phyloP scores from a whole-genome alignment of 441 rosid genomes.

The Dalechampia spathulata region DNA sequence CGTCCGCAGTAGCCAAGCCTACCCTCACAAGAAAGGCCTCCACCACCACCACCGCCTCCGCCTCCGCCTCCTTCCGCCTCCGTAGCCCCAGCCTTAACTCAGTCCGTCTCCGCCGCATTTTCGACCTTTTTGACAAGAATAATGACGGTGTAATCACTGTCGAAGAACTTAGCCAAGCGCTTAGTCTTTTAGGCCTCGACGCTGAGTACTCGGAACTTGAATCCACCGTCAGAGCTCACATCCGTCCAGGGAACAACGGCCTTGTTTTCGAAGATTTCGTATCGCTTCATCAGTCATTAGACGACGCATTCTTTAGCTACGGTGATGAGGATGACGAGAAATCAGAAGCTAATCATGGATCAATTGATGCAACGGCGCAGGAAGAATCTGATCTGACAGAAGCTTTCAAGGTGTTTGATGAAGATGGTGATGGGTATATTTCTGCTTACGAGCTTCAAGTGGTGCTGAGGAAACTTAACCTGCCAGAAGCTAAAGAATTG shows the following conservation, averaged over 20 bases:
- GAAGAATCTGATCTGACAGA: constrained; percentile 68
- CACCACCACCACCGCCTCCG: constrained; percentile 59
- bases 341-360: background rate
- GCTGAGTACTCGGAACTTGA: constrained; percentile 57
- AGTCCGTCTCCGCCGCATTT: constrained; percentile 79
- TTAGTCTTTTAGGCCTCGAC: constrained; percentile 56
- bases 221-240: constrained; percentile 44
- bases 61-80: constrained; percentile 67
- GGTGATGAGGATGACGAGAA: constrained; percentile 1
- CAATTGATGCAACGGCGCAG: constrained; percentile 11
- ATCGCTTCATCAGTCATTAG: constrained; percentile 51
- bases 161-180: constrained; percentile 58
- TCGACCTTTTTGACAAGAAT: constrained; percentile 76
- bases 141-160: constrained; percentile 63
- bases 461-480: constrained; percentile 64
- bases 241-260: constrained; percentile 48
- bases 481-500: constrained; percentile 64
- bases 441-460: constrained; percentile 67
- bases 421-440: constrained; percentile 77
- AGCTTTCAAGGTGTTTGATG: constrained; percentile 95
- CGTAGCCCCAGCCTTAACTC: constrained; percentile 74
- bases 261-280: constrained; percentile 60
- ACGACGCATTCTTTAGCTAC: constrained; percentile 38
- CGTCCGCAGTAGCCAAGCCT: background rate
- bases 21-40: constrained; percentile 16